These are phyloP conservation scores for Aspergillus glaucus DNA, from an alignment of 2,329 filamentous ascomycete species.

Conservation along the genomic window DNA sequence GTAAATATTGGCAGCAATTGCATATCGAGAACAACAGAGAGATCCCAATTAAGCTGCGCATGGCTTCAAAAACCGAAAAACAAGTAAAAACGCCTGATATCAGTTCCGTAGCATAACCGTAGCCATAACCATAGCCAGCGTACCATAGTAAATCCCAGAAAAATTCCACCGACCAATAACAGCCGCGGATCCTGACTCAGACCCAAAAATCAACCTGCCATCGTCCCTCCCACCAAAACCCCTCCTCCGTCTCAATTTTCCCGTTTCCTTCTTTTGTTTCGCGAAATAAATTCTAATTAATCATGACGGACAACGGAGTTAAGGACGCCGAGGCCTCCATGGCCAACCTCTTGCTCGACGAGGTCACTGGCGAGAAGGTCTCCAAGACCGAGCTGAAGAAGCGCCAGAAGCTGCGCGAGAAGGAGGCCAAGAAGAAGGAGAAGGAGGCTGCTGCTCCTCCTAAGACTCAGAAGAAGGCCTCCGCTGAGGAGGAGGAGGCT, in stretches of 20 bases:
- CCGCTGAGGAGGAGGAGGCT: conserved; percentile 58
- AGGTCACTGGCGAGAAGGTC: conserved; percentile 81
- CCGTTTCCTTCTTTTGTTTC: conserved; percentile 10
- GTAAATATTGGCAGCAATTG: too few relatives aligned
- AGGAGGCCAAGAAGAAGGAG: conserved; percentile 81
- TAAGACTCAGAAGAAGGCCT: conserved; percentile 55
- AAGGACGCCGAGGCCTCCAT: conserved; percentile 45
- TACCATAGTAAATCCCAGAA: neutral
- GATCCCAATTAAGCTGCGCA: neutral
- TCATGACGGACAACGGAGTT: conserved; percentile 36
- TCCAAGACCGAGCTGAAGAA: conserved; percentile 92
- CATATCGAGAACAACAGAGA: neutral
- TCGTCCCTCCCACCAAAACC: conserved; percentile 19
- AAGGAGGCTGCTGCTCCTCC: conserved; percentile 65
- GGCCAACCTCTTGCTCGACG: conserved; percentile 76
- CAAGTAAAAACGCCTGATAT: neutral
- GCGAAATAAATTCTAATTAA: neutral
- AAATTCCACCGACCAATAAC: conserved; percentile 18
- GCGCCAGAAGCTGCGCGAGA: conserved; percentile 83
- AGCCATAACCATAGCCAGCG: neutral
- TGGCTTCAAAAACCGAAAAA: neutral
- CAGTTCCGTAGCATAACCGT: neutral
- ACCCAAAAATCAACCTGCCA: conserved; percentile 28
- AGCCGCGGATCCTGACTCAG: conserved; percentile 17
- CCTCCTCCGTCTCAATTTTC: conserved; percentile 3